Percentiles rank a stretch among this genome's conserved stretches.
phyloP scores from a whole-genome alignment of 31 red algal genomes.

The Odonthalia washingtoniensis region DNA sequence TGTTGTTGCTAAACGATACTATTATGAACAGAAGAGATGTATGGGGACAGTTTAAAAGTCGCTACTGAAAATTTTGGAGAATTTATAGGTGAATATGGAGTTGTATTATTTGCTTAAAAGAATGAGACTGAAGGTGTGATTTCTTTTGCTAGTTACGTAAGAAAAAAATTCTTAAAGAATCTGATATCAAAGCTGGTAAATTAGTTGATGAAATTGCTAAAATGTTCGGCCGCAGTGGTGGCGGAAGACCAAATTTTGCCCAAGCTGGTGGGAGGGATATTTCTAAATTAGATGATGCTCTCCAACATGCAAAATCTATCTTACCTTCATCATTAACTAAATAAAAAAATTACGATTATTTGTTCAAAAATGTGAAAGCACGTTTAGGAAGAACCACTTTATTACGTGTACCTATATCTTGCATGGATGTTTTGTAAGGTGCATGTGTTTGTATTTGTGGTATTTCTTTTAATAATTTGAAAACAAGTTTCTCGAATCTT shows the following conservation, averaged over 20 bases:
- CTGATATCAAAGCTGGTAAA: constrained; percentile 77
- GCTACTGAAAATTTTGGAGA: constrained; percentile 57
- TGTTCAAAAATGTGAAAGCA: constrained; percentile 38
- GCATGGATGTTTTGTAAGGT: constrained; percentile 42
- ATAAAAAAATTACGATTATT: not conserved
- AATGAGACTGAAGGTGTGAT: constrained; percentile 66
- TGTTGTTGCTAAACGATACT: constrained; percentile 65
- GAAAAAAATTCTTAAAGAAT: constrained; percentile 59
- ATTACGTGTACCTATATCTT: constrained; percentile 33
- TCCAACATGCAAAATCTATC: constrained; percentile 31
- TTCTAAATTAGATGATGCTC: constrained; percentile 66
- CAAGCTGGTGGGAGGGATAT: constrained; percentile 90
- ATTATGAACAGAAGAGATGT: too few relatives aligned
- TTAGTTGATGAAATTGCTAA: constrained; percentile 81
- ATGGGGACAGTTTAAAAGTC: constrained; percentile 78
- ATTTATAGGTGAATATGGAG: constrained; percentile 49
- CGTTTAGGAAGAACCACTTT: constrained; percentile 69
- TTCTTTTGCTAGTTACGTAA: constrained; percentile 58
- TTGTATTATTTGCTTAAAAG: constrained; percentile 71
- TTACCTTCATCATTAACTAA: not conserved
- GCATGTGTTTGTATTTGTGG: constrained; percentile 37
- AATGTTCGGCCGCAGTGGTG: constrained; percentile 86
- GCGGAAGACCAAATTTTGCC: constrained; percentile 87
- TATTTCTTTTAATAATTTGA: constrained; percentile 45
- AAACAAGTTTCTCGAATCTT: constrained; percentile 70